A percentile compares a stretch with the other conserved stretches of the same genome.
Evolutionary conservation across 2,329 filamentous ascomycete genomes (phyloP).

Genomic region (Biscogniauxia marginata): DNA sequence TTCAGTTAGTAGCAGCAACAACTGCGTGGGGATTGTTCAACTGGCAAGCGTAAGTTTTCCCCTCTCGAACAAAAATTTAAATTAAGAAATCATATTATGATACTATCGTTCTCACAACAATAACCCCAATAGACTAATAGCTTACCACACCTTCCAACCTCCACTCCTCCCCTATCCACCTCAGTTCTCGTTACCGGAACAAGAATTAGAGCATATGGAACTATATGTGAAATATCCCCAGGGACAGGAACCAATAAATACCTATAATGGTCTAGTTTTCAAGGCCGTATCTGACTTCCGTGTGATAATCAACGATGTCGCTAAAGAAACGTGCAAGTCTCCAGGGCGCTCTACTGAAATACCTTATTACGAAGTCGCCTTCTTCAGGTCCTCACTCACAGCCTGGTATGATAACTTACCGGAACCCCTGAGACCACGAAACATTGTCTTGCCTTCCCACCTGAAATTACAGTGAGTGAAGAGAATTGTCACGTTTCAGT

Average conservation of each 20-base stretch:
- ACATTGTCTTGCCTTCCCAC: slow-evolving; percentile 35
- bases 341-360: slow-evolving; percentile 9
- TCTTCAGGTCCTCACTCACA: slow-evolving; percentile 18
- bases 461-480: slow-evolving; percentile 37
- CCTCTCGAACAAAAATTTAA: background rate
- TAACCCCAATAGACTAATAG: slow-evolving; percentile 9
- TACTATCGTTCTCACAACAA: slow-evolving; percentile 9
- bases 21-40: slow-evolving; percentile 38
- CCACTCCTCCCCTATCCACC: slow-evolving; percentile 34
- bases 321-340: slow-evolving; percentile 7
- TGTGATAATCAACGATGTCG: slow-evolving; percentile 36
- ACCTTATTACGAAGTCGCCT: slow-evolving; percentile 20
- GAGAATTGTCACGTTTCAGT: too few species aligned
- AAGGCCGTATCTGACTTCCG: slow-evolving; percentile 29
- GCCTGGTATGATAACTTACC: slow-evolving; percentile 32
- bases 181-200: slow-evolving; percentile 29
- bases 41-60: slow-evolving; percentile 30
- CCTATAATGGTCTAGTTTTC: slow-evolving; percentile 30
- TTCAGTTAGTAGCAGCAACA: slow-evolving; percentile 24
- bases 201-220: slow-evolving; percentile 34
- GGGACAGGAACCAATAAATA: slow-evolving; percentile 18
- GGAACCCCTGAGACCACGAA: slow-evolving; percentile 24
- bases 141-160: slow-evolving; percentile 23
- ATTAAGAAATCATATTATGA: background rate
- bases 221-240: slow-evolving; percentile 37